Evolutionary conservation across 108 stramenopile species (phyloP).

Genomic region (Skeletonema tropicum): DNA sequence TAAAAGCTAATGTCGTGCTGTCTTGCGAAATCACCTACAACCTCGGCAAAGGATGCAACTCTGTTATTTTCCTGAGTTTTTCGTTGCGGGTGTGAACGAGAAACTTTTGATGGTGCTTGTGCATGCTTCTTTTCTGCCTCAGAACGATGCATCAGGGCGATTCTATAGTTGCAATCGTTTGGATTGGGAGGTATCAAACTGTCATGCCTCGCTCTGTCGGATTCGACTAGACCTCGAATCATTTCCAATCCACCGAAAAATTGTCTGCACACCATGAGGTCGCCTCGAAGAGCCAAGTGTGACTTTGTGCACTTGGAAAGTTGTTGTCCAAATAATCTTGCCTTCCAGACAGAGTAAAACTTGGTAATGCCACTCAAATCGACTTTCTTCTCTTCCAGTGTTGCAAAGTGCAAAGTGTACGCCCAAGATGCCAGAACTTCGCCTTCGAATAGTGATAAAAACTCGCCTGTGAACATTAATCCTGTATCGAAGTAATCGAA

Average conservation of each 20-base stretch:
- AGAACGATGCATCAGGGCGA: slow-evolving; percentile 55
- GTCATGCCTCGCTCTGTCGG: slow-evolving; percentile 29
- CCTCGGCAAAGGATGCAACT: slow-evolving; percentile 35
- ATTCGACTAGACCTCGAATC: slow-evolving; percentile 51
- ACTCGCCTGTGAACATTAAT: slow-evolving; percentile 63
- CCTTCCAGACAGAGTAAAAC: slow-evolving; percentile 66
- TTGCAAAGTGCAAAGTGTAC: slow-evolving; percentile 26
- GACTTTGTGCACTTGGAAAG: slow-evolving; percentile 16
- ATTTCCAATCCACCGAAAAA: slow-evolving; percentile 73
- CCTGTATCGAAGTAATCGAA: slow-evolving; percentile 49
- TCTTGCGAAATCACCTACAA: slow-evolving; percentile 61
- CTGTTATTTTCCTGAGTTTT: background rate
- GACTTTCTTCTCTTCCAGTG: slow-evolving; percentile 10
- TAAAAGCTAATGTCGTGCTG: slow-evolving; percentile 64
- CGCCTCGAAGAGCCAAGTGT: slow-evolving; percentile 44
- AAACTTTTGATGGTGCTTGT: slow-evolving; percentile 15
- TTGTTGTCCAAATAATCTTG: slow-evolving; percentile 19
- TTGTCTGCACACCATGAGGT: slow-evolving; percentile 65
- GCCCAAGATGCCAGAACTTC: slow-evolving; percentile 67
- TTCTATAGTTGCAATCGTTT: slow-evolving; percentile 50
- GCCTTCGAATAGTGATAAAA: slow-evolving; percentile 78
- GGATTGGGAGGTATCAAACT: slow-evolving; percentile 46
- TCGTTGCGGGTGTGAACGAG: background rate
- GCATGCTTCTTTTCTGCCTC: slow-evolving; percentile 26
- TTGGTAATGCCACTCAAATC: slow-evolving; percentile 26